These are phyloP conservation scores for Metschnikowia bowlesiae DNA, from an alignment of 805 yeast genomes.

Conservation along the genomic window DNA sequence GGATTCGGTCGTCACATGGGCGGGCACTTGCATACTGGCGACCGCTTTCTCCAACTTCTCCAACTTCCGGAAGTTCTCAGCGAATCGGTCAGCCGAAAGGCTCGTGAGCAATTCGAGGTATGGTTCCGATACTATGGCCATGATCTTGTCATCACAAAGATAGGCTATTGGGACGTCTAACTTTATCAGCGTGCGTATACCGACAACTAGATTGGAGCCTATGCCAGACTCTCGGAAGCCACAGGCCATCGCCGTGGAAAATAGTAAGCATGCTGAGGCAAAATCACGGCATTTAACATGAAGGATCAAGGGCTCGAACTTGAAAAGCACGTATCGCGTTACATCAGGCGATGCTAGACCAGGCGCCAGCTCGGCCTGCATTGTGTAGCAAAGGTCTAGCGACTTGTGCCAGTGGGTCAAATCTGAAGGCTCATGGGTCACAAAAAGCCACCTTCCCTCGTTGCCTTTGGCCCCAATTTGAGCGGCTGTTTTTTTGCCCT, in stretches of 20 bases:
- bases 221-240: constrained; percentile 88
- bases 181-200: constrained; percentile 67
- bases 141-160: constrained; percentile 27
- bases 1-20: constrained; percentile 34
- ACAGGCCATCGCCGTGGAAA: constrained; percentile 71
- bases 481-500: constrained; percentile 52
- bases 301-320: constrained; percentile 80
- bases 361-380: not conserved
- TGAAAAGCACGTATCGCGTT: constrained; percentile 58
- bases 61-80: constrained; percentile 59
- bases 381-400: constrained; percentile 18
- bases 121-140: constrained; percentile 45
- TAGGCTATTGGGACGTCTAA: constrained; percentile 76
- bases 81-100: constrained; percentile 58
- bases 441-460: constrained; percentile 80
- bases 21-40: constrained; percentile 21
- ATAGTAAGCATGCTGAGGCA: constrained; percentile 54
- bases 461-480: constrained; percentile 79
- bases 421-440: constrained; percentile 57
- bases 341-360: constrained; percentile 4
- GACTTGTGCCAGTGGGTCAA: constrained; percentile 47
- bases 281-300: constrained; percentile 75
- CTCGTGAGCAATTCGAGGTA: constrained; percentile 51
- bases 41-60: constrained; percentile 44
- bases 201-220: constrained; percentile 73